Conservation (phyloP, 768 basidiomycete genomes). For the Phaeolepiota aurea region DNA sequence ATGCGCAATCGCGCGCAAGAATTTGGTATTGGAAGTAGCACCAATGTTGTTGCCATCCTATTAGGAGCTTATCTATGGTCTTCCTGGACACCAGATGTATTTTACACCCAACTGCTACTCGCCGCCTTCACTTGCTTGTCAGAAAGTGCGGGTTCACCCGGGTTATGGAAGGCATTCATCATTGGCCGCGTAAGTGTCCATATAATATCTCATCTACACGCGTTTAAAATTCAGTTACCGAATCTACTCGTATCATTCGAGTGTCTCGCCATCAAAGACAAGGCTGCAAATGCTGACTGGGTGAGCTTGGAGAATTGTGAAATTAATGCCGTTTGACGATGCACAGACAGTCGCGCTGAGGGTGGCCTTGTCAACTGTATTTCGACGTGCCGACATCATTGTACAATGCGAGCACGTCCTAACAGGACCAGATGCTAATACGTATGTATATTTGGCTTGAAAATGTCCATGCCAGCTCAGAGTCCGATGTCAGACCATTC, state of each 20-base stretch:
- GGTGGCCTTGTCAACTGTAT: conserved; percentile 36
- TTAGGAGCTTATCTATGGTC: conserved; percentile 52
- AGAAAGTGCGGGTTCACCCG: conserved; percentile 29
- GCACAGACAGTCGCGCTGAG: conserved; percentile 28
- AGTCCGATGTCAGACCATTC: conserved; percentile 21
- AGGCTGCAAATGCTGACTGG: conserved; percentile 46
- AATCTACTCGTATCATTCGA: conserved; percentile 48
- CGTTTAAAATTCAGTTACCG: conserved; percentile 42
- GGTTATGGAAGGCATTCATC: conserved; percentile 65
- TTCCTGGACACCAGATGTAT: conserved; percentile 53
- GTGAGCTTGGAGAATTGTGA: no score
- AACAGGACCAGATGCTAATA: conserved; percentile 18
- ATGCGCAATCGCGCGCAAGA: conserved; percentile 48
- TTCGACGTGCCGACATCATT: conserved; percentile 47
- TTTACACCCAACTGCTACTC: conserved; percentile 61
- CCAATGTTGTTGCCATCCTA: conserved; percentile 43
- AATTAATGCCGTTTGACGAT: no score
- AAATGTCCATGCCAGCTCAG: neutral
- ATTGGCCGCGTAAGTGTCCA: conserved; percentile 52
- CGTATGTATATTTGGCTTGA: conserved; percentile 7
- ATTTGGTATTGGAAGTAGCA: conserved; percentile 55
- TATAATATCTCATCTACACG: conserved; percentile 2
- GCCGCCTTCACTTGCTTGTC: conserved; percentile 56
- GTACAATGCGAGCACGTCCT: conserved; percentile 43
- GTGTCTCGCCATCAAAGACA: conserved; percentile 43